These are phyloP conservation scores for Turnera subulata DNA, from an alignment of 345 rosid genomes.

Conservation along the genomic window DNA sequence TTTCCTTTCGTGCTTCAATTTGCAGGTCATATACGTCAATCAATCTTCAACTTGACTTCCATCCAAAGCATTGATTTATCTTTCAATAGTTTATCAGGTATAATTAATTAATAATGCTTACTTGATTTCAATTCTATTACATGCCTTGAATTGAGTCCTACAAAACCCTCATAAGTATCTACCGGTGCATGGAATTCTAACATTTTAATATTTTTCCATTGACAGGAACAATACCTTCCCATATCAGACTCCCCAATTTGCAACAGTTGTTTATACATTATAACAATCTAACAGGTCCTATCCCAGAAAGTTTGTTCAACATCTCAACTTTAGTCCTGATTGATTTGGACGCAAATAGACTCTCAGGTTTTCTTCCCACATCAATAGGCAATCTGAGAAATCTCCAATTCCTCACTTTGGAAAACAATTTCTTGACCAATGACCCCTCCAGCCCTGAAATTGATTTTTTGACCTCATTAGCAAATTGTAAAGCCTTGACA, in stretches of 20 bases:
- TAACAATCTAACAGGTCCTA: neutral
- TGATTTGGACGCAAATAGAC: neutral
- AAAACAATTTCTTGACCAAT: neutral
- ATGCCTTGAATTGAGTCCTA: too few relatives aligned
- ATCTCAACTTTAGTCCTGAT: neutral
- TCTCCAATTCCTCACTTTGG: neutral
- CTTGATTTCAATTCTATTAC: too few relatives aligned
- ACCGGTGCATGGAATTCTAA: too few relatives aligned
- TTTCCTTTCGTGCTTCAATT: neutral
- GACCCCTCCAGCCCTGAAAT: neutral
- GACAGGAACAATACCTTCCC: too few relatives aligned
- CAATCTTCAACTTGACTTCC: neutral
- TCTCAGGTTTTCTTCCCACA: neutral
- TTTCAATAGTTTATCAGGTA: too few relatives aligned
- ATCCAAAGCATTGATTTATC: too few relatives aligned
- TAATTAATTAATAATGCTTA: too few relatives aligned
- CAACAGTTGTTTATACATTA: neutral
- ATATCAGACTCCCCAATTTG: neutral
- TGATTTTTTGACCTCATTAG: neutral
- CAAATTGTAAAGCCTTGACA: neutral
- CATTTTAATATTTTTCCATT: too few relatives aligned
- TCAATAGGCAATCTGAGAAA: neutral
- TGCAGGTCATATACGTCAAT: neutral
- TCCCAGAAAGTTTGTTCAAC: neutral
- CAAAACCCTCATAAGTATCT: too few relatives aligned